These are phyloP conservation scores for Cercophora newfieldiana DNA, from an alignment of 495 filamentous ascomycete genomes.

Conservation along the genomic window DNA sequence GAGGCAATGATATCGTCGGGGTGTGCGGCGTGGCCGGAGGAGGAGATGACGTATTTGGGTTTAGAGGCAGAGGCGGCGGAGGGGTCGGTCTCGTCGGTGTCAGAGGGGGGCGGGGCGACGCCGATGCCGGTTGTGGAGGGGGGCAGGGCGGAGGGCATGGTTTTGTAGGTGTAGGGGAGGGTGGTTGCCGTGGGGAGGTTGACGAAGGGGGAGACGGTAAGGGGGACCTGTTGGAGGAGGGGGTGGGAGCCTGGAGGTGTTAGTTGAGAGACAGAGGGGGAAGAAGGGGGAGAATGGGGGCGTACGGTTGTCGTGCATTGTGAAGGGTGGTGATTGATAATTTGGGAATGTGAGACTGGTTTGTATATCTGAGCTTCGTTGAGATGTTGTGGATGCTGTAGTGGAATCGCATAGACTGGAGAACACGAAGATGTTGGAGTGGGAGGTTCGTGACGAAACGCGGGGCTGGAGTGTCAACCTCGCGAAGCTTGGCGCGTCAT, in stretches of 20 bases:
- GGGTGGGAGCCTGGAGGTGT: conserved; percentile 68
- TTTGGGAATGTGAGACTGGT: too few relatives aligned
- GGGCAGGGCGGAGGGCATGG: conserved; percentile 80
- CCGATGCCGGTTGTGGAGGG: conserved; percentile 64
- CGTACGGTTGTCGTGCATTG: conserved; percentile 53
- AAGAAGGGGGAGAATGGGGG: background rate
- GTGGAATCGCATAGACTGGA: too few relatives aligned
- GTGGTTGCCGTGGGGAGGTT: conserved; percentile 87
- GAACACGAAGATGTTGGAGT: background rate
- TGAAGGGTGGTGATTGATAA: conserved; percentile 16
- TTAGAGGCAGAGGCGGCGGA: conserved; percentile 33
- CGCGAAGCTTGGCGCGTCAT: background rate
- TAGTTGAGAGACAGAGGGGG: conserved; percentile 12
- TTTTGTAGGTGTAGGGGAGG: conserved; percentile 92
- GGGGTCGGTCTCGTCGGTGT: conserved; percentile 11
- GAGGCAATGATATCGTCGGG: conserved; percentile 80
- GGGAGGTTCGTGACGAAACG: background rate
- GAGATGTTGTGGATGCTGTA: too few relatives aligned
- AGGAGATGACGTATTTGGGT: conserved; percentile 71
- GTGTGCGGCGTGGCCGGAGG: conserved; percentile 72
- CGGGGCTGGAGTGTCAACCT: background rate
- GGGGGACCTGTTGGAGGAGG: conserved; percentile 85
- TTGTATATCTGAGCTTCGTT: too few relatives aligned
- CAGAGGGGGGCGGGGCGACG: conserved; percentile 46
- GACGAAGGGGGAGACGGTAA: conserved; percentile 93